Percentiles rank a stretch among this genome's conserved stretches.
These are phyloP conservation scores for Termitomyces eurrhizus DNA, from an alignment of 768 basidiomycete species.

Conservation along the genomic window DNA sequence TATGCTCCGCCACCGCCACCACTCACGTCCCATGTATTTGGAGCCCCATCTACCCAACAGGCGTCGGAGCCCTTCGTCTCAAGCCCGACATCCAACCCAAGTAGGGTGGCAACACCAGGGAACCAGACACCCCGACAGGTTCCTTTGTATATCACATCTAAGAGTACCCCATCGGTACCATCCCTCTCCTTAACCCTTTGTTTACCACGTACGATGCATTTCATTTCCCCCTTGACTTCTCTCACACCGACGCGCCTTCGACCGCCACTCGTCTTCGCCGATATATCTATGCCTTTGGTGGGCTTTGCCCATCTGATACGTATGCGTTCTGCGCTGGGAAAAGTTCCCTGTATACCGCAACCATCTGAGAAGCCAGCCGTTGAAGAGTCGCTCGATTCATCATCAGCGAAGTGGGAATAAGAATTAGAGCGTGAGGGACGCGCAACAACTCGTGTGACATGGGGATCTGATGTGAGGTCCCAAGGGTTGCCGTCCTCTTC, in stretches of 20 bases:
- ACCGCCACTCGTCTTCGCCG: constrained; percentile 41
- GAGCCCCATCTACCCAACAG: constrained; percentile 53
- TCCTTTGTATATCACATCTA: constrained; percentile 68
- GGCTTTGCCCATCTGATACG: constrained; percentile 78
- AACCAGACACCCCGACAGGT: constrained; percentile 78
- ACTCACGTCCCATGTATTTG: constrained; percentile 54
- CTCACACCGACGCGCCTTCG: constrained; percentile 68
- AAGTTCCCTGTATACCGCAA: constrained; percentile 70
- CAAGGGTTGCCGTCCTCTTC: constrained; percentile 67
- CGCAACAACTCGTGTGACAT: constrained; percentile 53
- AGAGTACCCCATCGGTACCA: constrained; percentile 49
- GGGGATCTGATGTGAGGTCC: constrained; percentile 76
- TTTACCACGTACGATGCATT: constrained; percentile 53
- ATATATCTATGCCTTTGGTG: constrained; percentile 41
- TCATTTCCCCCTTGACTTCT: constrained; percentile 65
- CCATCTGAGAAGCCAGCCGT: constrained; percentile 53
- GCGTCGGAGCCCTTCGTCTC: constrained; percentile 68
- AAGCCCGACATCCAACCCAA: constrained; percentile 73
- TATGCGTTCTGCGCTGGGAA: constrained; percentile 72
- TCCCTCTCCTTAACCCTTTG: constrained; percentile 30
- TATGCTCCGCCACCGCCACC: constrained; percentile 63
- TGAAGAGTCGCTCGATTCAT: constrained; percentile 75
- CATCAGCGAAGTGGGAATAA: constrained; percentile 72
- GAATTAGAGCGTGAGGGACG: constrained; percentile 54
- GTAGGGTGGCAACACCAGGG: constrained; percentile 75